Base-by-base conservation (phyloP, 257 asterid species). In the Handroanthus guayacan region DNA sequence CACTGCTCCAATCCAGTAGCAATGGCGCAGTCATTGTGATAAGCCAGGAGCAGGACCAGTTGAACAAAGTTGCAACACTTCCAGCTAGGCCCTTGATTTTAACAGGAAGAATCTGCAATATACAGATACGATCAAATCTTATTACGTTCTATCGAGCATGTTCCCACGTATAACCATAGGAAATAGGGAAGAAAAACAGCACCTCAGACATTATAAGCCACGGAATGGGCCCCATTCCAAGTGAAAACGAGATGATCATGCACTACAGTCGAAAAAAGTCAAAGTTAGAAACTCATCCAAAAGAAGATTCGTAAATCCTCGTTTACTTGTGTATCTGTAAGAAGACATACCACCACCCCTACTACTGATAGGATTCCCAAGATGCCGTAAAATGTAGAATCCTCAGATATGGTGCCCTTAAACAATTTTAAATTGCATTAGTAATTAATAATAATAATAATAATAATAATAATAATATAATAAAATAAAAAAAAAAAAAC, bases 141-240 rank as follows among this genome's bases (percentile, higher is more conserved):
- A 37, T 10, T 11, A 63, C 2, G 54, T 5, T 63, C 17, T 31
- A 1, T 38, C n/a, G 9, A 16, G 9, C 6, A 25, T 25, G 31
- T 25, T 25, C 31, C 31, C 31, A 25, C 31, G 31, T 25, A 25
- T 25, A 25, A 25, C 0, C 31, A 25, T 25, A 25, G 31, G 31
- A 25, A 25, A 25, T 25, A 13, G 57, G 64, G 65, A 62, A 45
- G 65, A 61, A 66, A 67, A 34, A 77, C 3, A 12, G 80, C 66
- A 92, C 99, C 99, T 94, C 99, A 16, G 99, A 94, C 99, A 94
- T 94, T 77, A 94, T 89, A 68, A 94, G 87, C 99, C 99, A 94
- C 0, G 99, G 99, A 75, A 92, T 84, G 41, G 99, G 95, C 50
- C 99, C 99, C 90, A 94, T 89, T 81, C 99, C 99, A 31, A 88